These are phyloP conservation scores for Solanum corneliomulleri DNA, from an alignment of 257 asterid species.

Conservation along the genomic window DNA sequence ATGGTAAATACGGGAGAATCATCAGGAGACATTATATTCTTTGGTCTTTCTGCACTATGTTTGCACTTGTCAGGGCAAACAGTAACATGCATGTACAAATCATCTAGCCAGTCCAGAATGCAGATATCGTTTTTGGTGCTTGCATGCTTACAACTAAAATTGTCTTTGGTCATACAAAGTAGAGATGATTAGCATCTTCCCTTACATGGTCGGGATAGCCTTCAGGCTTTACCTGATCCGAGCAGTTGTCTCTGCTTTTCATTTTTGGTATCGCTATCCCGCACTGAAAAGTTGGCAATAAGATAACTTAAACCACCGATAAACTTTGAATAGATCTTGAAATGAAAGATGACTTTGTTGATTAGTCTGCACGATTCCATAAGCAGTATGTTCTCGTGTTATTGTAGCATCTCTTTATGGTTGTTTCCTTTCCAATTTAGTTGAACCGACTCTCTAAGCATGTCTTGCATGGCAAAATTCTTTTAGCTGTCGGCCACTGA, in stretches of 20 bases:
- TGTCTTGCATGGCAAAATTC: conserved; percentile 3
- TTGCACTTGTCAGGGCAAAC: background rate
- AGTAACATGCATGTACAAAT: background rate
- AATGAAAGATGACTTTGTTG: background rate
- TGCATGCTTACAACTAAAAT: background rate
- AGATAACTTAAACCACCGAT: background rate
- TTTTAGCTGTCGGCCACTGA: conserved; percentile 29
- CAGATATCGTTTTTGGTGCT: background rate
- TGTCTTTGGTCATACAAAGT: background rate
- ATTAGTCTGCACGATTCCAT: background rate
- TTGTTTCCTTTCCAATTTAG: background rate
- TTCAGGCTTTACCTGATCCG: background rate
- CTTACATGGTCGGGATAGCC: background rate
- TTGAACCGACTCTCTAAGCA: background rate
- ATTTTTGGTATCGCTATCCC: background rate
- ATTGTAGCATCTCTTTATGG: background rate
- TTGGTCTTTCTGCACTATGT: background rate
- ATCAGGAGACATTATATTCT: background rate
- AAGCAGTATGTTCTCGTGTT: background rate
- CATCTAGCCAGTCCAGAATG: background rate
- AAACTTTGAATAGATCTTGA: background rate
- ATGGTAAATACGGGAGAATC: background rate
- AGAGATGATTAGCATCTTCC: background rate
- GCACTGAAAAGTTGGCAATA: background rate
- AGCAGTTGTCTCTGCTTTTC: background rate